A percentile compares a stretch with the other conserved stretches of the same genome.
These are phyloP conservation scores for Sporobolus alterniflorus DNA, from an alignment of 202 grass and related monocot species.

Conservation along the genomic window DNA sequence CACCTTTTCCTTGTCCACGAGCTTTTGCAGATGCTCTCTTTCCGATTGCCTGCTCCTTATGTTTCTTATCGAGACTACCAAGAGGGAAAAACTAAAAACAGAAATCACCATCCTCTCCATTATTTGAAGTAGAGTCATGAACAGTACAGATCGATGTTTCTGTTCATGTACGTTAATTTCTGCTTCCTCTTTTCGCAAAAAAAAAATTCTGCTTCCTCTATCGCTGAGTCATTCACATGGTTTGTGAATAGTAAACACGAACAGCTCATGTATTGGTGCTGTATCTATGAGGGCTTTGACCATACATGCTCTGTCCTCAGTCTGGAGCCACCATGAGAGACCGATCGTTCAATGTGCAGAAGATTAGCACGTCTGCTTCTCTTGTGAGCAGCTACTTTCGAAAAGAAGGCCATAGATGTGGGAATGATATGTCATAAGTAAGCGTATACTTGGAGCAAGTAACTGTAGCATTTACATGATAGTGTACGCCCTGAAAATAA, in stretches of 20 bases:
- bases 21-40: not conserved
- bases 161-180: not conserved
- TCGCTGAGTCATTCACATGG: conserved; percentile 41
- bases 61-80: not conserved
- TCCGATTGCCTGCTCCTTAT: not conserved
- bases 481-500: conserved; percentile 24
- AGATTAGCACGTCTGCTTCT: not conserved
- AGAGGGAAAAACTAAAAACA: not conserved
- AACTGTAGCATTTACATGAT: conserved; percentile 48
- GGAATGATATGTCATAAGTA: not conserved
- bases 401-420: conserved; percentile 9
- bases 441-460: conserved; percentile 39
- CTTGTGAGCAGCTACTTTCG: conserved; percentile 7
- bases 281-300: conserved; percentile 53
- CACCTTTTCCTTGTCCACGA: not conserved
- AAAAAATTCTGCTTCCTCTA: not conserved
- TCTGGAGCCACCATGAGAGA: conserved; percentile 24
- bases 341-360: conserved; percentile 8
- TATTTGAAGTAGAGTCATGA: not conserved
- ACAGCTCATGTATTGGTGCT: conserved; percentile 30
- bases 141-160: not conserved
- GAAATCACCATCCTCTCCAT: not conserved
- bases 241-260: conserved; percentile 13
- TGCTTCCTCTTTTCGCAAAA: no score
- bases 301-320: conserved; percentile 37